These are phyloP conservation scores for Hsuehochloa calcarea DNA, from an alignment of 176 grass and related monocot genomes.

Conservation along the genomic window DNA sequence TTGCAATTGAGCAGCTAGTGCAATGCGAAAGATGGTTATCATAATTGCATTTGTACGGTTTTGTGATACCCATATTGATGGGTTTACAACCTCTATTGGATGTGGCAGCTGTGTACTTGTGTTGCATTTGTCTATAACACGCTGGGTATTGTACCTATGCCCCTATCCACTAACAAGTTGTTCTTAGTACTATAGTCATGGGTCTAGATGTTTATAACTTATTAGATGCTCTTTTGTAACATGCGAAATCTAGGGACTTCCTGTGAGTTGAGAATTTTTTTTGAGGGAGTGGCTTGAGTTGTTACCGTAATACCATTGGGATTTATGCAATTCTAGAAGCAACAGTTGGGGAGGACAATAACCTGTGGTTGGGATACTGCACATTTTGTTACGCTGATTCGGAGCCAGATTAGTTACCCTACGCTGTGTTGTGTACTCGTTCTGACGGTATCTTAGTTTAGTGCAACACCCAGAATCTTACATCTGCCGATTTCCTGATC, in stretches of 20 bases:
- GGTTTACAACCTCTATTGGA: not conserved
- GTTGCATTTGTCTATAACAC: not conserved
- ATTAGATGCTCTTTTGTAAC: not conserved
- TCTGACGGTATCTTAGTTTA: not conserved
- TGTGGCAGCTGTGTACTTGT: not conserved
- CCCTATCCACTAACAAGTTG: not conserved
- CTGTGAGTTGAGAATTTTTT: not conserved
- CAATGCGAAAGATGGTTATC: not conserved
- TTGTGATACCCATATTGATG: not conserved
- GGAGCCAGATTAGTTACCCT: not conserved
- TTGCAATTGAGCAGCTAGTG: not conserved
- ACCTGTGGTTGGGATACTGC: not conserved
- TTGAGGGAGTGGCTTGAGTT: not conserved
- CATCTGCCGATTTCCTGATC: not conserved
- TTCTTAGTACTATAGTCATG: not conserved
- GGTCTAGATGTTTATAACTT: not conserved
- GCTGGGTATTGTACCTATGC: not conserved
- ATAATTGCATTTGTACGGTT: not conserved
- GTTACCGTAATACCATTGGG: not conserved
- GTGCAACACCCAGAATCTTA: not conserved
- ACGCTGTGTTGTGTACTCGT: not conserved
- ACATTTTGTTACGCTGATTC: not conserved
- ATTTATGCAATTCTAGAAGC: not conserved
- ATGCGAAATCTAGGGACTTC: not conserved
- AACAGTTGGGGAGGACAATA: not conserved